phyloP scores from a whole-genome alignment of 352 stramenopile species.

The Phytophthora palmivora region DNA sequence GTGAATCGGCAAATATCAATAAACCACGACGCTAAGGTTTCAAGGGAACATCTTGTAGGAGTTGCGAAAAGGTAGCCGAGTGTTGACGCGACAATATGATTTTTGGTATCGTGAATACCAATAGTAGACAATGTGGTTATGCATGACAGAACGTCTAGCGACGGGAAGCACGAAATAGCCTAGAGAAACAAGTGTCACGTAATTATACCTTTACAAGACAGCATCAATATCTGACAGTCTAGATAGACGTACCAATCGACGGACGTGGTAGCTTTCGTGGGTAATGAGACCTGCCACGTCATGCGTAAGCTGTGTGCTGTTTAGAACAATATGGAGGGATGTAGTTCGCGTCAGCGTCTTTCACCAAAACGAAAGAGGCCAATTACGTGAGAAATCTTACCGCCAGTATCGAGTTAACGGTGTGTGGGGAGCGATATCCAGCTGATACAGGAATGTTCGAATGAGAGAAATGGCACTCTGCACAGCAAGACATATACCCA shows the following conservation, averaged over 20 bases:
- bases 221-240: neutral
- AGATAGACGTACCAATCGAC: conserved; percentile 23
- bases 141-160: conserved; percentile 28
- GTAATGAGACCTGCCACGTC: conserved; percentile 24
- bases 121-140: conserved; percentile 22
- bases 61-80: conserved; percentile 38
- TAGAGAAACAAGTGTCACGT: conserved; percentile 10
- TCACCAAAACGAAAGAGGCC: neutral
- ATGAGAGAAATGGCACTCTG: conserved; percentile 36
- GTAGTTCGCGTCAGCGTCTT: conserved; percentile 4
- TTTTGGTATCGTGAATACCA: conserved; percentile 6
- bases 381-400: conserved; percentile 20
- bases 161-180: conserved; percentile 42
- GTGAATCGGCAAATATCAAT: conserved; percentile 43
- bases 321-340: conserved; percentile 1
- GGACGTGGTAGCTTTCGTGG: conserved; percentile 20
- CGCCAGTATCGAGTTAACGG: conserved; percentile 36
- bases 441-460: conserved; percentile 41
- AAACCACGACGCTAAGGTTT: conserved; percentile 35
- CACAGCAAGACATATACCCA: neutral
- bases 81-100: conserved; percentile 2
- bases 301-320: conserved; percentile 39
- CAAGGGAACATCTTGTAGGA: conserved; percentile 15
- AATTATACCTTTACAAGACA: neutral
- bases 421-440: conserved; percentile 22